phyloP scores from a whole-genome alignment of 2,329 filamentous ascomycete species.

The Pseudogymnoascus sp. region DNA sequence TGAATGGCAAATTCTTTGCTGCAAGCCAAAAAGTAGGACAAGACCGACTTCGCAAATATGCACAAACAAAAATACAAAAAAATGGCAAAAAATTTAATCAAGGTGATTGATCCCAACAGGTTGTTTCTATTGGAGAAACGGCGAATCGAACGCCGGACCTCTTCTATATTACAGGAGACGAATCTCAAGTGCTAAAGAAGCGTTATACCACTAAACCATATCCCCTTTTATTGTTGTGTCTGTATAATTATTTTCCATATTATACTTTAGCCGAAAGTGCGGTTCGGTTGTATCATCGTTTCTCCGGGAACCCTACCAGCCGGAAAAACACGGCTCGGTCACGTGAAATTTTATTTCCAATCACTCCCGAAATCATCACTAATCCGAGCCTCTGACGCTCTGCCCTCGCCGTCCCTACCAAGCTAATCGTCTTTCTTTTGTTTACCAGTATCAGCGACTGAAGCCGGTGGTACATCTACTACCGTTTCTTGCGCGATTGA shows the following conservation, averaged over 20 bases:
- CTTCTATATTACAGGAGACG: conserved; percentile 6
- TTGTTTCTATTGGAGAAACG: conserved; percentile 6
- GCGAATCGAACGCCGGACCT: conserved; percentile 7
- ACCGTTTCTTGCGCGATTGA: conserved; percentile 1
- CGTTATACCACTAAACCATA: conserved; percentile 8
- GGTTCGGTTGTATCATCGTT: conserved; percentile 1
- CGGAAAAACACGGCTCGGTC: background rate
- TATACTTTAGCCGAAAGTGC: background rate
- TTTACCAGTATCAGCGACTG: background rate
- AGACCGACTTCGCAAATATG: background rate
- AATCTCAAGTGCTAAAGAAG: conserved; percentile 6
- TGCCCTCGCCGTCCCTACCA: background rate
- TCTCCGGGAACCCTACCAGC: background rate
- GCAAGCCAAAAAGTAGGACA: background rate
- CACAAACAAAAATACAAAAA: background rate
- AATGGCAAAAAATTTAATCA: conserved; percentile 1
- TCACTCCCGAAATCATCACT: conserved; percentile 7
- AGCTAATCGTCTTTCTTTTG: conserved; percentile 1
- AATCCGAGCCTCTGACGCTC: background rate
- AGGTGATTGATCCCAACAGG: conserved; percentile 5
- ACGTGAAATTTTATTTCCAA: conserved; percentile 5
- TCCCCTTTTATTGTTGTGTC: background rate
- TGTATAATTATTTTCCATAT: background rate
- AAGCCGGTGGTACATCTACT: background rate
- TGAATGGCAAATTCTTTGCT: background rate